Conservation (phyloP, 768 basidiomycete genomes). For the Leccinum obscurum region DNA sequence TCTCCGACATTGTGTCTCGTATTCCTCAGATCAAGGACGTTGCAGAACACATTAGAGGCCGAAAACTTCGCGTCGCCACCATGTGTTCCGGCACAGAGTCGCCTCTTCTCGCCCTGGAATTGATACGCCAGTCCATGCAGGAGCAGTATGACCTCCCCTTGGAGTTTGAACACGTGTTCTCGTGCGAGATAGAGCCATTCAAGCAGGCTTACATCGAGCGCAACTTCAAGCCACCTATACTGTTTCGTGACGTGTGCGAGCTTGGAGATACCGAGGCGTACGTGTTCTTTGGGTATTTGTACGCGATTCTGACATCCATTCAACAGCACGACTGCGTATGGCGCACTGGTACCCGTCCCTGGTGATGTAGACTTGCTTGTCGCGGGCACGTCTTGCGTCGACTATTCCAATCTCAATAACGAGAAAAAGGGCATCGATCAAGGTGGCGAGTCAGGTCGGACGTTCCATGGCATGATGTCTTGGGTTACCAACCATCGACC, state of each 20-base stretch:
- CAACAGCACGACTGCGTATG: constrained; percentile 86
- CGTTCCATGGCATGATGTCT: constrained; percentile 92
- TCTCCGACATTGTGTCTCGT: constrained; percentile 68
- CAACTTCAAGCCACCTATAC: constrained; percentile 88
- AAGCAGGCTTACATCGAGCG: constrained; percentile 98
- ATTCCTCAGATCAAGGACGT: constrained; percentile 67
- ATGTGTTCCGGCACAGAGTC: constrained; percentile 99
- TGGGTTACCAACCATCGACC: constrained; percentile 89
- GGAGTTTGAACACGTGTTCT: constrained; percentile 89
- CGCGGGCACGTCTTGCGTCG: constrained; percentile 95
- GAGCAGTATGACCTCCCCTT: constrained; percentile 65
- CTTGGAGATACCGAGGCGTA: constrained; percentile 78
- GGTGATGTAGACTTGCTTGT: constrained; percentile 89
- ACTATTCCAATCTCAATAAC: constrained; percentile 95
- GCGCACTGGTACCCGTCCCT: constrained; percentile 80
- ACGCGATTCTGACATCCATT: constrained; percentile 6
- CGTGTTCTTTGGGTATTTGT: constrained; percentile 26
- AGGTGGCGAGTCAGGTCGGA: constrained; percentile 90
- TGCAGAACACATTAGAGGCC: constrained; percentile 65
- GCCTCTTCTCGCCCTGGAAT: constrained; percentile 83
- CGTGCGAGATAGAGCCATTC: constrained; percentile 96
- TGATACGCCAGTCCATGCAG: constrained; percentile 75
- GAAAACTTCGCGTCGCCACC: constrained; percentile 90
- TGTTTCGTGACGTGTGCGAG: constrained; percentile 94
- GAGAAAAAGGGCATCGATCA: constrained; percentile 87